Conservation (phyloP, 495 filamentous ascomycete species). For the Elasticomyces elasticus region DNA sequence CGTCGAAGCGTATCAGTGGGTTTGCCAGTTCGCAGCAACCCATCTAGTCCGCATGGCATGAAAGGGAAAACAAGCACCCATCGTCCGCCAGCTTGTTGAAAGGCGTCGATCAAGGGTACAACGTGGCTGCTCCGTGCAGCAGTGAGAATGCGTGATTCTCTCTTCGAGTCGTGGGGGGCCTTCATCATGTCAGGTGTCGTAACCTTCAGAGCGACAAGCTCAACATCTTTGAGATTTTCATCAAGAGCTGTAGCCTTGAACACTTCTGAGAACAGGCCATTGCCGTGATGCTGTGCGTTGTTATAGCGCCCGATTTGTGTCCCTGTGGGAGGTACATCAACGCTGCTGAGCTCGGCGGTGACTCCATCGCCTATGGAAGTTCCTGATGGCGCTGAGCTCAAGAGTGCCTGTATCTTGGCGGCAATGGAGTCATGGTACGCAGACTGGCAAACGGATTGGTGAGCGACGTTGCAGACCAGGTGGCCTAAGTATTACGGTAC, state of each 20-base stretch:
- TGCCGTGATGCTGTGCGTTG: constrained; percentile 57
- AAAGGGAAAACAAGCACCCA: constrained; percentile 79
- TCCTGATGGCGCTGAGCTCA: background rate
- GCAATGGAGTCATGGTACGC: constrained; percentile 10
- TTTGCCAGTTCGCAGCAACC: constrained; percentile 47
- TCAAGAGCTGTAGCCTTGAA: constrained; percentile 46
- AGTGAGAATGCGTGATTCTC: constrained; percentile 65
- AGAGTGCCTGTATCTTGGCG: background rate
- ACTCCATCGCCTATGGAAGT: background rate
- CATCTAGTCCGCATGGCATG: constrained; percentile 58
- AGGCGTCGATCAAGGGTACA: constrained; percentile 59
- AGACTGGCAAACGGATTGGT: background rate
- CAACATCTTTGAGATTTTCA: constrained; percentile 17
- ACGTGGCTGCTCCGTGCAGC: constrained; percentile 41
- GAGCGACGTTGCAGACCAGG: background rate
- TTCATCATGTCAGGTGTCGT: constrained; percentile 62
- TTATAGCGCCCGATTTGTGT: constrained; percentile 57
- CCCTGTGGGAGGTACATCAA: constrained; percentile 12
- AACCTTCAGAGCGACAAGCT: constrained; percentile 70
- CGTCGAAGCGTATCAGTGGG: constrained; percentile 35
- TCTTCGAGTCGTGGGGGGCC: constrained; percentile 68
- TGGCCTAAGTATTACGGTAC: background rate
- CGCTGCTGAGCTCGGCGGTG: constrained; percentile 5
- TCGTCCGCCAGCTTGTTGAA: constrained; percentile 57
- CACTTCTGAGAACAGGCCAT: constrained; percentile 74